Base-by-base conservation (phyloP, 1,284 basidiomycete species). In the Ustanciosporium gigantosporum region DNA sequence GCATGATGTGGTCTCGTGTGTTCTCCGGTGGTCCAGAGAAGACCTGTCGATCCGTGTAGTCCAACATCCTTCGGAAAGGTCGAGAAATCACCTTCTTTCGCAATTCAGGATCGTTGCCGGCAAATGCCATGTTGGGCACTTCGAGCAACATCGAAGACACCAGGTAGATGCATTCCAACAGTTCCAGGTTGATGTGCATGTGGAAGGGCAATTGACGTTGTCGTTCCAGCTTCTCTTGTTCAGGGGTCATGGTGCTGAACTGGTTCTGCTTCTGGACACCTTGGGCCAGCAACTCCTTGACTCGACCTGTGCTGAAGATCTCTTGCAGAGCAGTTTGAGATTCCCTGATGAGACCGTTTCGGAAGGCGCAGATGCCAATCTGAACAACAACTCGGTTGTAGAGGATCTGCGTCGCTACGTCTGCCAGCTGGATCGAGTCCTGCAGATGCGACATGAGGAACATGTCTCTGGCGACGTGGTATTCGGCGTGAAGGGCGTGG, bases 1-100 rank as follows among this genome's bases (percentile, higher is more conserved):
- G 94, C 90, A 98, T 97, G 79, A 99, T 94, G 79, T 98, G 94
- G 78, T 99, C 95, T 34, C 94, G 83, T 41, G 94, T 98, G 79
- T 91, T 97, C 81, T 99, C 95, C 23, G 95, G 95, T 3, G 95
- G 95, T 15, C 95, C 95, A 32, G 91, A 93, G 80, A 99, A 98
- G 9, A 96, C 89, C 80, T 97, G 93, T 34, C 93, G 86, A 78
- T 98, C 95, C 4, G 94, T 93, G 78, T 95, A 93, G 81, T 99
- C 95, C 52, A 99, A 83, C 70, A 97, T 82, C 36, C 94, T 85
- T 42, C 94, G 86, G 86, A 98, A 98, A 25, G 91, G 89, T 78
- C 96, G 92, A 38, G 91, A 94, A 56, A 96, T 90, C 9, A 87
- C 84, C 79, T 91, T 90, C 66, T 79, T 79, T 51, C 77, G 76